Evolutionary conservation across 768 basidiomycete species (phyloP).

Genomic region (Cystobasidium onofrii): DNA sequence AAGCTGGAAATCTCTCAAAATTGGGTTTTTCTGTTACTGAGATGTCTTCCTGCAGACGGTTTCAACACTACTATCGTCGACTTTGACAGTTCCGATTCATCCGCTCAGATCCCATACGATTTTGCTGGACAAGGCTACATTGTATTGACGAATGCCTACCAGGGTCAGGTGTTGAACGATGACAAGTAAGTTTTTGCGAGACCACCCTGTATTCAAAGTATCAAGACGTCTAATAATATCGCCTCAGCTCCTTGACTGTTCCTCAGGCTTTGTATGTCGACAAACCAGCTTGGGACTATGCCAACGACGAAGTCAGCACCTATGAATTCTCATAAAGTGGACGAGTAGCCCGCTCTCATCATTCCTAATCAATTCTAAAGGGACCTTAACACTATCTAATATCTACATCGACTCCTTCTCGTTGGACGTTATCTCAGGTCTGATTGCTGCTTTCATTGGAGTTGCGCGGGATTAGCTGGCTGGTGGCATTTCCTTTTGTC

Average conservation of each 20-base stretch:
- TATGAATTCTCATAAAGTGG: slow-evolving; percentile 4
- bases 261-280: slow-evolving; percentile 11
- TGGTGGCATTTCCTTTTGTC: neutral
- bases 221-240: neutral
- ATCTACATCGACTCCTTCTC: too few species aligned
- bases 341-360: too few species aligned
- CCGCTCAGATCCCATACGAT: slow-evolving; percentile 25
- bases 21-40: neutral
- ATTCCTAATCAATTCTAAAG: too few species aligned
- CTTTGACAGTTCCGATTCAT: slow-evolving; percentile 2
- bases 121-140: slow-evolving; percentile 28
- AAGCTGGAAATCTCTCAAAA: neutral
- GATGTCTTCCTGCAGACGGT: neutral
- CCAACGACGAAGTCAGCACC: slow-evolving; percentile 13
- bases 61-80: slow-evolving; percentile 21
- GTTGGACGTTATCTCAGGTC: too few species aligned
- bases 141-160: slow-evolving; percentile 11
- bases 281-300: slow-evolving; percentile 3
- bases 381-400: too few species aligned
- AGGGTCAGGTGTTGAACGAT: slow-evolving; percentile 30
- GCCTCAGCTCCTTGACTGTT: slow-evolving; percentile 11
- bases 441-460: too few species aligned
- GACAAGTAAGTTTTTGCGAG: neutral
- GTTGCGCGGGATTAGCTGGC: too few species aligned
- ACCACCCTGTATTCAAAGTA: too few species aligned